phyloP scores from a whole-genome alignment of 2,329 filamentous ascomycete genomes.

The Pseudopyricularia cyperi region DNA sequence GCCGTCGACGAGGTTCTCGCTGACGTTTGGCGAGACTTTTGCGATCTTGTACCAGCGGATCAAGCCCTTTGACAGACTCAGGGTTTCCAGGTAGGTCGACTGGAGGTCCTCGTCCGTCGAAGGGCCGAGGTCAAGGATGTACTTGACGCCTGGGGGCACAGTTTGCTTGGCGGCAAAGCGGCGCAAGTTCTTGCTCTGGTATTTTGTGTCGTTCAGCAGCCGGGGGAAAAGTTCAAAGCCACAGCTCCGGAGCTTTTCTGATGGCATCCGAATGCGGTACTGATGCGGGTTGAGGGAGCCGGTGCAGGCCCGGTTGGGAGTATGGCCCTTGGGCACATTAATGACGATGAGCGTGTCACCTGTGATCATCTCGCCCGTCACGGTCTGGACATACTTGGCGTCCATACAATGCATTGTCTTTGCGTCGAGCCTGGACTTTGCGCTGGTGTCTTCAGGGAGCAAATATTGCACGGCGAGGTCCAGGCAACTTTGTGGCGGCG shows the following conservation, averaged over 20 bases:
- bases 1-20: slow-evolving; percentile 10
- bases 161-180: neutral
- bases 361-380: slow-evolving; percentile 3
- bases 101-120: slow-evolving; percentile 6
- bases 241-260: slow-evolving; percentile 5
- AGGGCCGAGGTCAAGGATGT: slow-evolving; percentile 10
- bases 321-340: neutral
- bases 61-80: slow-evolving; percentile 9
- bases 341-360: slow-evolving; percentile 9
- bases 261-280: slow-evolving; percentile 8
- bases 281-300: slow-evolving; percentile 3
- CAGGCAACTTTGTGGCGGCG: neutral
- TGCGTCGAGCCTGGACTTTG: neutral
- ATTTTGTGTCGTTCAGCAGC: slow-evolving; percentile 6
- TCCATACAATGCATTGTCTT: neutral
- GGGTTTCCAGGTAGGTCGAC: slow-evolving; percentile 8
- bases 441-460: neutral
- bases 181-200: slow-evolving; percentile 2
- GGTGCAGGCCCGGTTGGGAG: slow-evolving; percentile 5
- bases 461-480: slow-evolving; percentile 1
- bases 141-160: slow-evolving; percentile 10
- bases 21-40: neutral
- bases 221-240: slow-evolving; percentile 6
- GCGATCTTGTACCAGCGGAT: slow-evolving; percentile 6
- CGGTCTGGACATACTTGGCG: slow-evolving; percentile 3